Conservation (phyloP, 805 yeast species). For the Phaffomyces opuntiae region DNA sequence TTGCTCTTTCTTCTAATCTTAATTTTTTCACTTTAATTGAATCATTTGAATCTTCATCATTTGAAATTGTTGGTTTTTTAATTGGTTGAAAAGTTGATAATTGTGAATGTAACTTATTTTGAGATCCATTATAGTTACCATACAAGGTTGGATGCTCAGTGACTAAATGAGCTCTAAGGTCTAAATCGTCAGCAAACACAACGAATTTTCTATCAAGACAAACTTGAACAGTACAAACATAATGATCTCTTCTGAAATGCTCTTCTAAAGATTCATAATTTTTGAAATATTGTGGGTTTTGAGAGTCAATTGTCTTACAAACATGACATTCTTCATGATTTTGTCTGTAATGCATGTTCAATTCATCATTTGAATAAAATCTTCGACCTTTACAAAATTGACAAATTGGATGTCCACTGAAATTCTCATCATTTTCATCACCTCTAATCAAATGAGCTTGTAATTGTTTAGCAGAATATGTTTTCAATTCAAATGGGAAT, state of each 20-base stretch:
- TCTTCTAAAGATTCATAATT: conserved; percentile 67
- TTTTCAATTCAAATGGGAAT: conserved; percentile 62
- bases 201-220: conserved; percentile 90
- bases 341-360: conserved; percentile 73
- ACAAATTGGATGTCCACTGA: conserved; percentile 86
- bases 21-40: conserved; percentile 39
- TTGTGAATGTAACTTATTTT: conserved; percentile 43
- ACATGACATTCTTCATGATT: conserved; percentile 84
- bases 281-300: conserved; percentile 65
- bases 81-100: conserved; percentile 48
- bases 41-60: conserved; percentile 26
- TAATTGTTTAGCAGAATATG: conserved; percentile 56
- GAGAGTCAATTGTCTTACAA: conserved; percentile 64
- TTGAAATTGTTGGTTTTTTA: conserved; percentile 7
- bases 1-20: conserved; percentile 79
- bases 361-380: conserved; percentile 85
- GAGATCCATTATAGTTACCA: conserved; percentile 27
- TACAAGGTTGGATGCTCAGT: conserved; percentile 65
- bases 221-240: conserved; percentile 62
- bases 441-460: conserved; percentile 68
- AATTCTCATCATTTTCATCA: conserved; percentile 55
- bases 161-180: conserved; percentile 80
- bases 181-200: conserved; percentile 82
- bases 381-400: conserved; percentile 66
- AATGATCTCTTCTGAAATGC: conserved; percentile 74